Base-by-base conservation (phyloP, 1,284 basidiomycete species). In the Sanghuangporus baumii region DNA sequence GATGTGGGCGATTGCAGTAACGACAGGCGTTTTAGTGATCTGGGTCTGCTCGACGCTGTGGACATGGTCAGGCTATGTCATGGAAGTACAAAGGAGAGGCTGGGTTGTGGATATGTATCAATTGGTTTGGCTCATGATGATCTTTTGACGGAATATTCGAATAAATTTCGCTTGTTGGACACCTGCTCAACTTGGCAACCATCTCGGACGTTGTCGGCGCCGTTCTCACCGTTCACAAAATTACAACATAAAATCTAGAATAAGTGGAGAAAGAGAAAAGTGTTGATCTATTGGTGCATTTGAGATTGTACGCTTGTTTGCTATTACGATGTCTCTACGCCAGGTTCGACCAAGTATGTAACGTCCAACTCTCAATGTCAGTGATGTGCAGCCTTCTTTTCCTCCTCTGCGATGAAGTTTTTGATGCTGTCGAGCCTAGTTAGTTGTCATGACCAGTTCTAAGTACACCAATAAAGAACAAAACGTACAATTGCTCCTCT, bases 381-480 rank as follows among this genome's bases (percentile, higher is more conserved):
- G 40, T 65, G 60, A 48, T 65, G 63, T 31, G 60, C 31, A 26
- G 73, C 72, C 71, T 83, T 87, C 76, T 88, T 89, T 79, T 91
- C 89, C 56, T 89, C 89, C 71, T 90, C 89, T 63, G 81, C 85
- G 66, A 92, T 81, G 72, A 89, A 92, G 59, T 85, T 84, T 74
- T 81, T 79, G 76, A 92, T 90, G 73, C 89, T 91, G 78, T 78
- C 70, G 66, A 79, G 72, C 78, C 78, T 81, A 69, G 72, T 75
- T 70, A 75, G 75, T 76, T 71, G 72, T 69, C 69, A 68, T 73
- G 69, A 66, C 68, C 70, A 66, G 67, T 65, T 63, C 66, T 40
- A 36, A 18, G 46, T 51, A 51, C 50, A 50, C 55, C 61, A 61
- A 66, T 23, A 58, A 38, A 60, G 57, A 18, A 60, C 59, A 56